Percentiles rank a stretch among this genome's conserved stretches.
These are phyloP conservation scores for Talaromyces liani DNA, from an alignment of 495 filamentous ascomycete genomes.

Conservation along the genomic window DNA sequence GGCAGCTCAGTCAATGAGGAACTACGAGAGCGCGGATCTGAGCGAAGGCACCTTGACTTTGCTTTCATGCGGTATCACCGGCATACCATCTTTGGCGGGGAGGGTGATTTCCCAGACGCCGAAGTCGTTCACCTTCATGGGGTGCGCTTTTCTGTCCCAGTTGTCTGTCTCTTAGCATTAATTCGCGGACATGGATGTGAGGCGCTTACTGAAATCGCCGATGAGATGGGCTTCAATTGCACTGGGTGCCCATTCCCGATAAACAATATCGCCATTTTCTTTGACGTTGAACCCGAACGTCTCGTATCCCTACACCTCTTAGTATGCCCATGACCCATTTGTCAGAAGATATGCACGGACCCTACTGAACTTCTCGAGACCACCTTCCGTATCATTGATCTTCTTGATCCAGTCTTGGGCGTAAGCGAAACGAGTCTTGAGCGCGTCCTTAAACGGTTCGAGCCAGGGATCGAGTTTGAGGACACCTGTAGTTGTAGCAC, in stretches of 20 bases:
- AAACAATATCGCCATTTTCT: constrained; percentile 75
- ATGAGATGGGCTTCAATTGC: constrained; percentile 78
- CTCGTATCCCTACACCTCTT: constrained; percentile 62
- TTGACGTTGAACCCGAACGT: constrained; percentile 74
- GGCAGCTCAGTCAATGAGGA: constrained; percentile 3
- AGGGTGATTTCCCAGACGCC: constrained; percentile 84
- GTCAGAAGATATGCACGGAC: constrained; percentile 28
- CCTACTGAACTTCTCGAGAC: constrained; percentile 85
- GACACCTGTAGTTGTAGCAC: constrained; percentile 53
- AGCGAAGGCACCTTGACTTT: constrained; percentile 72
- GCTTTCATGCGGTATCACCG: constrained; percentile 83
- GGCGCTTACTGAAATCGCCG: constrained; percentile 80
- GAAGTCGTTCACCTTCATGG: constrained; percentile 76
- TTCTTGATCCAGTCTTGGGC: constrained; percentile 84
- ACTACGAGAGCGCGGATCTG: constrained; percentile 1
- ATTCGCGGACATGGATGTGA: background rate
- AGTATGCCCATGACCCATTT: background rate
- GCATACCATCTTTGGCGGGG: constrained; percentile 63
- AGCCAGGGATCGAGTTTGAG: constrained; percentile 85
- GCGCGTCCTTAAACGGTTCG: constrained; percentile 68
- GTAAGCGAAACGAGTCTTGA: constrained; percentile 69
- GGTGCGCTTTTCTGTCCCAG: constrained; percentile 76
- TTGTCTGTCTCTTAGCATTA: constrained; percentile 51
- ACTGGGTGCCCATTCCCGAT: constrained; percentile 96
- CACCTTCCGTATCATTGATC: constrained; percentile 77